Percentiles rank a stretch among this genome's conserved stretches.
phyloP scores from a whole-genome alignment of 129 eudicot genomes.

The Ambrosia artemisiifolia region DNA sequence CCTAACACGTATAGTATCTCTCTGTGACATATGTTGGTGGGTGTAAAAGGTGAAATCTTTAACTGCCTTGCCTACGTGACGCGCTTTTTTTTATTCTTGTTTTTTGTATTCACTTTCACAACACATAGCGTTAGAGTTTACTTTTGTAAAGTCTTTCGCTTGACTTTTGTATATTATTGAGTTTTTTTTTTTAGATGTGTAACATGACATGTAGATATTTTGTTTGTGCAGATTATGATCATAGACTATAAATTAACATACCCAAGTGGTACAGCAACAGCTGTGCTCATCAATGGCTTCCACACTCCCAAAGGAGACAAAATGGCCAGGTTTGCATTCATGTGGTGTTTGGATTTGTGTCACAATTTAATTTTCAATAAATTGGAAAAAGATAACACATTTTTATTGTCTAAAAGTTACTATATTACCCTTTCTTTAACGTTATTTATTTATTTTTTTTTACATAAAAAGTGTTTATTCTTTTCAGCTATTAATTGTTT shows the following conservation, averaged over 20 bases:
- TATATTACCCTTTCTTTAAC: not conserved
- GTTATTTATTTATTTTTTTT: not conserved
- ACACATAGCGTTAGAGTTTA: too few relatives aligned
- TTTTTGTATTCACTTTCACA: too few relatives aligned
- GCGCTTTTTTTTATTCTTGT: too few relatives aligned
- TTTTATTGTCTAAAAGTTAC: not conserved
- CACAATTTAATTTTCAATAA: not conserved
- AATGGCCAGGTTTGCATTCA: conserved; percentile 63
- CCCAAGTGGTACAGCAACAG: conserved; percentile 99
- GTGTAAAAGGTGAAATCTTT: too few relatives aligned
- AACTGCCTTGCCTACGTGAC: too few relatives aligned
- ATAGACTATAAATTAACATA: conserved; percentile 70
- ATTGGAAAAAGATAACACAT: not conserved
- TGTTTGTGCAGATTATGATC: conserved; percentile 59
- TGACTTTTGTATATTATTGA: not conserved
- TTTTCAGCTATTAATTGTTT: not conserved
- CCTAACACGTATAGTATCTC: too few relatives aligned
- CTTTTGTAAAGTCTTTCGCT: too few relatives aligned
- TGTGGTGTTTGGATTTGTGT: not conserved
- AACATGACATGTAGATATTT: not conserved
- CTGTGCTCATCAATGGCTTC: conserved; percentile 91
- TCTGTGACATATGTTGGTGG: too few relatives aligned
- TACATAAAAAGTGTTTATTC: not conserved
- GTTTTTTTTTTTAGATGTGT: conserved; percentile 21
- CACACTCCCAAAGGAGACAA: conserved; percentile 83